A percentile compares a stretch with the other conserved stretches of the same genome.
Evolutionary conservation across 495 filamentous ascomycete species (phyloP).

Genomic region (Tetracladium setigerum): DNA sequence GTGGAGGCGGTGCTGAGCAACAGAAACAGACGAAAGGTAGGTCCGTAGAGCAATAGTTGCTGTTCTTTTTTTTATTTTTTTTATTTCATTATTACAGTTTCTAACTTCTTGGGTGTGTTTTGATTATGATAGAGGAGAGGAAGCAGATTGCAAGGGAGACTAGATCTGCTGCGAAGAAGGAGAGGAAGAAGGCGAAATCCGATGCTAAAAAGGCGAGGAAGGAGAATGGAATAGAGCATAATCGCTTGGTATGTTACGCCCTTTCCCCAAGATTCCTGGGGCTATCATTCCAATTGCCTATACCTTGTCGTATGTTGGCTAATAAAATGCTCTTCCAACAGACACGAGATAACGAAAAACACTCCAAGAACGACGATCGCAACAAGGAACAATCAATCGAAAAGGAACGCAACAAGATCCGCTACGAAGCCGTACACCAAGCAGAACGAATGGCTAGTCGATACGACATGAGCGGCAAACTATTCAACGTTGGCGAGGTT

Average conservation of each 20-base stretch:
- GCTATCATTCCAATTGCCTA: background rate
- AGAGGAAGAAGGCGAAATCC: conserved; percentile 18
- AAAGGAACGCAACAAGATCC: conserved; percentile 24
- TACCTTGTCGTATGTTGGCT: too few relatives aligned
- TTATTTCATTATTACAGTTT: too few relatives aligned
- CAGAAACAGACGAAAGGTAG: too few relatives aligned
- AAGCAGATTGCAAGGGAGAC: conserved; percentile 8
- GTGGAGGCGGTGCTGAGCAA: too few relatives aligned
- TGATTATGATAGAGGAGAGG: conserved; percentile 7
- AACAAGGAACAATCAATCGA: conserved; percentile 26
- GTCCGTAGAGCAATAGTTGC: too few relatives aligned
- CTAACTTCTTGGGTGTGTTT: too few relatives aligned
- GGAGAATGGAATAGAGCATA: conserved; percentile 28
- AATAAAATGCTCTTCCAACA: too few relatives aligned
- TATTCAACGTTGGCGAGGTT: conserved; percentile 30
- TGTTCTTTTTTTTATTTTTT: too few relatives aligned
- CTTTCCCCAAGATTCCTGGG: background rate
- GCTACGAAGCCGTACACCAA: conserved; percentile 23
- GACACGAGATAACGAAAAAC: conserved; percentile 30
- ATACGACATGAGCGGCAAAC: conserved; percentile 25
- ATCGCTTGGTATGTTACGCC: conserved; percentile 21
- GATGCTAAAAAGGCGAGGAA: conserved; percentile 31
- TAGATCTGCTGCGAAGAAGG: conserved; percentile 8
- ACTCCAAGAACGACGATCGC: conserved; percentile 30
- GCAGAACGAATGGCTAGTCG: conserved; percentile 24